Percentiles rank a stretch among this genome's conserved stretches.
Conservation (phyloP, 345 rosid species). For the Raphanus raphanistrum region DNA sequence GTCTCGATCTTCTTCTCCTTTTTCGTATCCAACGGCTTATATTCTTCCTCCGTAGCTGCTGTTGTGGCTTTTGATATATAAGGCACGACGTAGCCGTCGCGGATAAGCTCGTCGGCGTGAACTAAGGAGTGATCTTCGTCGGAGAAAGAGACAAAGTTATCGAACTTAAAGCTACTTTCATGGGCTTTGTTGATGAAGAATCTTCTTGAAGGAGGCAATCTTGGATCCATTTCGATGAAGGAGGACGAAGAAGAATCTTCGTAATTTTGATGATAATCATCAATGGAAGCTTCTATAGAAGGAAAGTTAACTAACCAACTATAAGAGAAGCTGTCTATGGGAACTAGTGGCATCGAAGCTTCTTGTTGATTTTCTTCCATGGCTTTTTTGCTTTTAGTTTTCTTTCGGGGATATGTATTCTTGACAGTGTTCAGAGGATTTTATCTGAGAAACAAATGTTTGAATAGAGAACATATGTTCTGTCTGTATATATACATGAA, state of each 20-base stretch:
- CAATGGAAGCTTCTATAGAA: conserved; percentile 51
- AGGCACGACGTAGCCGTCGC: conserved; percentile 78
- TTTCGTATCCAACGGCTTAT: conserved; percentile 20
- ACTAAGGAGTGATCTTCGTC: conserved; percentile 50
- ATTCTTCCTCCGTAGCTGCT: neutral
- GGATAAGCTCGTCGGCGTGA: conserved; percentile 87
- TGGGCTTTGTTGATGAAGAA: conserved; percentile 57
- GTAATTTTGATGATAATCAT: conserved; percentile 55
- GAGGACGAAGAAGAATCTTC: conserved; percentile 76
- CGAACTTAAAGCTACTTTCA: conserved; percentile 69
- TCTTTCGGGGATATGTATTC: neutral
- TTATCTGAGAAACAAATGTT: conserved; percentile 37
- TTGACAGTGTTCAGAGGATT: conserved; percentile 21
- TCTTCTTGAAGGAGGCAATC: conserved; percentile 84
- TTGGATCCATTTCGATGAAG: conserved; percentile 97
- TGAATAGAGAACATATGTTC: conserved; percentile 33
- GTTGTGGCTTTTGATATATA: conserved; percentile 44
- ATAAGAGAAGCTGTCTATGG: conserved; percentile 89
- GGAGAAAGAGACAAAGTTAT: conserved; percentile 59
- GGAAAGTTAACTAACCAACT: conserved; percentile 87
- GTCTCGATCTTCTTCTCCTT: conserved; percentile 10
- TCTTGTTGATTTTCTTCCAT: conserved; percentile 39
- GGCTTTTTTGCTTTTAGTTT: neutral
- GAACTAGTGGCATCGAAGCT: conserved; percentile 65
- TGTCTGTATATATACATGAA: conserved; percentile 36